Base-by-base conservation (phyloP, 352 stramenopile genomes). In the Pythium volutum region DNA sequence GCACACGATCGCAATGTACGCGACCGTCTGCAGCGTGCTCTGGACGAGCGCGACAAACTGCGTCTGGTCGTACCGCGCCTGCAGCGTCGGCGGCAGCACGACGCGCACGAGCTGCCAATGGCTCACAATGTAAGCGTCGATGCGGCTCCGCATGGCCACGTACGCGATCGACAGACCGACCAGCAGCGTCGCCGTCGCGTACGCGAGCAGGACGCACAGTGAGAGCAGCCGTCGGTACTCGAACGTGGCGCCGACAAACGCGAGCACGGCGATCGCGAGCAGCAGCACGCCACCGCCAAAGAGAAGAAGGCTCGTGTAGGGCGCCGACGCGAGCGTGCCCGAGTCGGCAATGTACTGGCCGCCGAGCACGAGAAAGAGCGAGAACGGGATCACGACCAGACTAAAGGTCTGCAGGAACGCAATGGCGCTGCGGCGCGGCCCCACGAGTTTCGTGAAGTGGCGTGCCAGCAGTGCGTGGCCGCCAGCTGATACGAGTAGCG, bases 181-280 rank as follows among this genome's bases (percentile, higher is more conserved):
- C n/a, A 83, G 66, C 18, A 73, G 58, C 6, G 73, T 66, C 5
- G 74, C 81, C 4, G 81, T 71, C 38, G 79, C 49, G 11, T 82
- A 84, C 4, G 83, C 87, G 12, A 89, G 57, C 59, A 87, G 58
- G 47, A 83, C 83, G 42, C 80, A 90, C 12, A 87, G 75, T 2
- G 80, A 89, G 31, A 92, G 71, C 36, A 92, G 69, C 2, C 81
- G 77, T 20, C 83, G 83, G 49, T 93, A 93, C 53, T 93, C 83
- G n/a, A 93, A 89, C 38, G 69, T 81, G 9, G 69, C 76, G 10
- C 83, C 83, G 38, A 90, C 67, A 58, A 93, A 93, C 10, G 80
- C 72, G 14, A 93, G 63, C 23, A 90, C 52, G 6, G 80, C 73
- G 26, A 93, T 74, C 20, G 76, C 31, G 6, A 93, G 65, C 54